Evolutionary conservation across 805 yeast species (phyloP).

Genomic region (Sugiyamaella marilandica): DNA sequence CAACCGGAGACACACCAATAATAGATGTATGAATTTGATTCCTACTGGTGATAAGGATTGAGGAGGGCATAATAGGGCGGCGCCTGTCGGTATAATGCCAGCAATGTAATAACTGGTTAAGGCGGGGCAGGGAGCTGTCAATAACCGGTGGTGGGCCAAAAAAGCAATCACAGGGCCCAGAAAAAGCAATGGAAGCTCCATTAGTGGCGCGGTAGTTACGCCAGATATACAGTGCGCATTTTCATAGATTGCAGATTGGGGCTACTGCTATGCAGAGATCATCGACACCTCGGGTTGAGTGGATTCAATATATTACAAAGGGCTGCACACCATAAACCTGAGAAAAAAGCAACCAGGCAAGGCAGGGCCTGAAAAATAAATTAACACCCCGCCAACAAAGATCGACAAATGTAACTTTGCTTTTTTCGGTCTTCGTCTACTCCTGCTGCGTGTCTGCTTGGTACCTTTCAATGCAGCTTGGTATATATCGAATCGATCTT

Average conservation of each 20-base stretch:
- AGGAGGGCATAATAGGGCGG: too few species aligned
- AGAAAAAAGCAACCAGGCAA: background rate
- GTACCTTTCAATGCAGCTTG: background rate
- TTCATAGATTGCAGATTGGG: slow-evolving; percentile 2
- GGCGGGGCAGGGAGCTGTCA: background rate
- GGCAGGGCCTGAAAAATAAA: background rate
- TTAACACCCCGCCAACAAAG: slow-evolving; percentile 1
- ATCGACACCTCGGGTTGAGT: background rate
- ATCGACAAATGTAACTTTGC: background rate
- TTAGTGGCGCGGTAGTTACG: background rate
- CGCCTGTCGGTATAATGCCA: too few species aligned
- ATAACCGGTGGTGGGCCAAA: background rate
- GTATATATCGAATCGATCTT: slow-evolving; percentile 1
- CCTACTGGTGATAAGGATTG: too few species aligned
- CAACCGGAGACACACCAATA: too few species aligned
- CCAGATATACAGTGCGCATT: slow-evolving; percentile 4
- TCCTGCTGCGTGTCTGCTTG: slow-evolving; percentile 1
- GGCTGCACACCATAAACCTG: background rate
- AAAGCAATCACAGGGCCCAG: background rate
- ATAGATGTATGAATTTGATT: too few species aligned
- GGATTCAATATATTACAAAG: background rate
- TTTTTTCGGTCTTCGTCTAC: slow-evolving; percentile 1
- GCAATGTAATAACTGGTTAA: too few species aligned
- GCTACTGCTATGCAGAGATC: background rate
- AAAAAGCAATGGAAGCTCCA: background rate